Percentiles rank a stretch among this genome's conserved stretches.
These are phyloP conservation scores for Pichia exigua DNA, from an alignment of 805 yeast genomes.

Conservation along the genomic window DNA sequence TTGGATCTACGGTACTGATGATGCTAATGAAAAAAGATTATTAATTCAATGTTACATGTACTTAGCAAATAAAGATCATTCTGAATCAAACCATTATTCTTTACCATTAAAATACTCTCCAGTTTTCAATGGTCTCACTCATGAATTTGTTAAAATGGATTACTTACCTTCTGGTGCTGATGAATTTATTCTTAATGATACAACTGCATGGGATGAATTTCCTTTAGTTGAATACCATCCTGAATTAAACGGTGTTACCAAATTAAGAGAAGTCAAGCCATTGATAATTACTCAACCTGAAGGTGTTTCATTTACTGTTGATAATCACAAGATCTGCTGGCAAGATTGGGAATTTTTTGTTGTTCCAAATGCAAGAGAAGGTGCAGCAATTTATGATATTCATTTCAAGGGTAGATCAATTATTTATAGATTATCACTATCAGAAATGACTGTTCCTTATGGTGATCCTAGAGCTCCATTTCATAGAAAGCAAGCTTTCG, in stretches of 20 bases:
- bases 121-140: slow-evolving; percentile 55
- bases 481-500: slow-evolving; percentile 83
- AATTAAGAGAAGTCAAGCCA: slow-evolving; percentile 56
- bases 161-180: slow-evolving; percentile 75
- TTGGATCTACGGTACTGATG: slow-evolving; percentile 81
- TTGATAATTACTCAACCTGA: slow-evolving; percentile 67
- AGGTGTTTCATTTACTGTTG: slow-evolving; percentile 61
- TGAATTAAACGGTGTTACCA: slow-evolving; percentile 48
- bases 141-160: slow-evolving; percentile 62
- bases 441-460: slow-evolving; percentile 85
- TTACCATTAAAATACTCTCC: slow-evolving; percentile 68
- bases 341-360: slow-evolving; percentile 80
- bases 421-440: slow-evolving; percentile 62
- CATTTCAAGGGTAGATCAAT: slow-evolving; percentile 69
- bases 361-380: slow-evolving; percentile 67
- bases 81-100: slow-evolving; percentile 70
- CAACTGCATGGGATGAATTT: slow-evolving; percentile 54
- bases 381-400: slow-evolving; percentile 66
- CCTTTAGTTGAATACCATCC: slow-evolving; percentile 67
- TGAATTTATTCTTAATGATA: slow-evolving; percentile 40
- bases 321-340: slow-evolving; percentile 61
- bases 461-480: slow-evolving; percentile 80
- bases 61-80: slow-evolving; percentile 54
- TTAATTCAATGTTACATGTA: slow-evolving; percentile 71
- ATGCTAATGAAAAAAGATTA: slow-evolving; percentile 50